These are phyloP conservation scores for Tardiomyces depauwii DNA, from an alignment of 1,139 yeast genomes.

Conservation along the genomic window DNA sequence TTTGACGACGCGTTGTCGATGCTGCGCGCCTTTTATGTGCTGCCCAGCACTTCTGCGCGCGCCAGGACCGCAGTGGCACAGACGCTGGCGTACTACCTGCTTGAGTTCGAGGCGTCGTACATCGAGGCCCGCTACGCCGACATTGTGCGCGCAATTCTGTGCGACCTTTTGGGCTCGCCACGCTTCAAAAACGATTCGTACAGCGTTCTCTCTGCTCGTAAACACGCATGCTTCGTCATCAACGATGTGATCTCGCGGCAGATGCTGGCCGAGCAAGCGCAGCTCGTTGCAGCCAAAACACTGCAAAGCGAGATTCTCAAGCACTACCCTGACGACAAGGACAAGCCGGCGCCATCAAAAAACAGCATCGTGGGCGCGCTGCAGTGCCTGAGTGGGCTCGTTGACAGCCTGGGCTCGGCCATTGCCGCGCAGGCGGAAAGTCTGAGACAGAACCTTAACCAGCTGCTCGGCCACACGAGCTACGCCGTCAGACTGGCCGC, in stretches of 20 bases:
- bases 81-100: constrained; percentile 17
- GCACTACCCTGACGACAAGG: constrained; percentile 15
- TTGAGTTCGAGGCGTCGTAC: constrained; percentile 11
- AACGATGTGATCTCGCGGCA: constrained; percentile 18
- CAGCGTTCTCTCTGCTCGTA: constrained; percentile 13
- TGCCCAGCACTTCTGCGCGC: constrained; percentile 11
- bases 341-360: constrained; percentile 16
- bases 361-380: constrained; percentile 19
- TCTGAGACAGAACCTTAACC: constrained; percentile 8
- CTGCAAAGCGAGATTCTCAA: constrained; percentile 19
- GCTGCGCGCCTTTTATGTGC: constrained; percentile 10
- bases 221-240: constrained; percentile 19
- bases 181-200: constrained; percentile 10
- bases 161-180: constrained; percentile 5
- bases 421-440: constrained; percentile 13
- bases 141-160: constrained; percentile 14
- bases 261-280: constrained; percentile 24
- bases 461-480: constrained; percentile 13
- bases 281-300: constrained; percentile 18
- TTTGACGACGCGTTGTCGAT: constrained; percentile 13
- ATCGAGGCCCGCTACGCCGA: constrained; percentile 17
- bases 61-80: constrained; percentile 21
- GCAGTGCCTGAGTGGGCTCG: constrained; percentile 15
- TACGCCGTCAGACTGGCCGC: constrained; percentile 14
- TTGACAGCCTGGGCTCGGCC: constrained; percentile 22